Evolutionary conservation across 2,329 filamentous ascomycete genomes (phyloP).

Genomic region (Sporothrix brasiliensis): DNA sequence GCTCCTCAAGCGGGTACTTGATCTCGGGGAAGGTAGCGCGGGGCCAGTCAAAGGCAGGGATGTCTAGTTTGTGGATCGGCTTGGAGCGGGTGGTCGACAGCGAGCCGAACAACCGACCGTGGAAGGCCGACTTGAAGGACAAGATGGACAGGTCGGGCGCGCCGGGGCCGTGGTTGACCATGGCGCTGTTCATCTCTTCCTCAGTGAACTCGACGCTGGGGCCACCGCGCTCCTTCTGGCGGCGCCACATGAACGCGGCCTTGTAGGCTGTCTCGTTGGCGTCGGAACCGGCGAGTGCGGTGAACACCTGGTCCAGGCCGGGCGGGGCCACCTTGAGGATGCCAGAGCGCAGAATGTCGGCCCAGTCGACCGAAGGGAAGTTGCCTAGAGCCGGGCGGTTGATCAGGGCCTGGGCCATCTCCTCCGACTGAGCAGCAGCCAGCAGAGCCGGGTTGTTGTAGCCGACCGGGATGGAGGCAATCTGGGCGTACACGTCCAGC

Average conservation of each 20-base stretch:
- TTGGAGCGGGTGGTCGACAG: conserved; percentile 90
- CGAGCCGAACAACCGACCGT: conserved; percentile 85
- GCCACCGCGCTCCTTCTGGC: conserved; percentile 79
- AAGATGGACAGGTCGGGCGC: conserved; percentile 78
- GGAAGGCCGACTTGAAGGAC: conserved; percentile 86
- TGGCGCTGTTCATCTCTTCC: conserved; percentile 72
- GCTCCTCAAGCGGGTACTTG: conserved; percentile 83
- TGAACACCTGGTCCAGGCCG: conserved; percentile 87
- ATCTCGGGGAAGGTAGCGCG: conserved; percentile 82
- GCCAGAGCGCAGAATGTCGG: conserved; percentile 74
- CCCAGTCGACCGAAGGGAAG: conserved; percentile 87
- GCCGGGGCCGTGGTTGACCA: conserved; percentile 80
- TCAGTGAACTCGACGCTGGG: conserved; percentile 75
- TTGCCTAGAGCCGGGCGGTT: conserved; percentile 89
- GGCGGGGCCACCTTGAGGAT: conserved; percentile 81
- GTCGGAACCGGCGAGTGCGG: conserved; percentile 83
- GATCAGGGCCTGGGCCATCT: conserved; percentile 80
- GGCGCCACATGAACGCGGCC: conserved; percentile 91
- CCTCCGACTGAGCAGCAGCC: conserved; percentile 69
- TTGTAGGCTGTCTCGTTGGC: conserved; percentile 96
- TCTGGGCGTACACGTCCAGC: conserved; percentile 85
- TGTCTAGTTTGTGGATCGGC: conserved; percentile 92
- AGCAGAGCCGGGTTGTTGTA: conserved; percentile 85
- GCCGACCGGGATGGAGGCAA: conserved; percentile 87
- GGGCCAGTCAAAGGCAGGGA: conserved; percentile 93